A percentile compares a stretch with the other conserved stretches of the same genome.
Evolutionary conservation across 352 stramenopile genomes (phyloP).

Genomic region (Phytophthora sojae): DNA sequence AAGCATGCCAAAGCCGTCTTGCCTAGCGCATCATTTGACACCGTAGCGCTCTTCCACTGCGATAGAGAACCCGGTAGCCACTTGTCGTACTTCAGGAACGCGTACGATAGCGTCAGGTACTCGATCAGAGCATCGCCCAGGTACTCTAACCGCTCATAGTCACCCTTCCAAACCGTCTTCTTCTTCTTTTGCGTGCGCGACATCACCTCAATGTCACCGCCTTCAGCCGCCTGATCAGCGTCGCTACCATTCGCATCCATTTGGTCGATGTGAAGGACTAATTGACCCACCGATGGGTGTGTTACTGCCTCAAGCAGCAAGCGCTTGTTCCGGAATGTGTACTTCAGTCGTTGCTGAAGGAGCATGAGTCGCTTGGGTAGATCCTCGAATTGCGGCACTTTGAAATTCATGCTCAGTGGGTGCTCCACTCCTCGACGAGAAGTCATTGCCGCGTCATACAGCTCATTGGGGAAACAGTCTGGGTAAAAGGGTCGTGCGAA

Average conservation of each 20-base stretch:
- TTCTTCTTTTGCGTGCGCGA: slow-evolving; percentile 47
- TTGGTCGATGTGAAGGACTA: slow-evolving; percentile 59
- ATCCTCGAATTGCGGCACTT: slow-evolving; percentile 64
- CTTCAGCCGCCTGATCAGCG: slow-evolving; percentile 7
- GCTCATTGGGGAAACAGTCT: slow-evolving; percentile 71
- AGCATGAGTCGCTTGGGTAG: slow-evolving; percentile 57
- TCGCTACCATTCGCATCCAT: slow-evolving; percentile 28
- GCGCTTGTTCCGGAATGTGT: slow-evolving; percentile 83
- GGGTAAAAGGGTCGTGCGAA: slow-evolving; percentile 70
- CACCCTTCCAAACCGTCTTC: slow-evolving; percentile 68
- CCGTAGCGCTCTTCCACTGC: slow-evolving; percentile 87
- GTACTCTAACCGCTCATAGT: slow-evolving; percentile 92
- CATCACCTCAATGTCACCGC: slow-evolving; percentile 28
- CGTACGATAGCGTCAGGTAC: slow-evolving; percentile 89
- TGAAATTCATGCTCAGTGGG: slow-evolving; percentile 58
- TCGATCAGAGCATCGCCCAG: slow-evolving; percentile 91
- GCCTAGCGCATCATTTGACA: slow-evolving; percentile 86
- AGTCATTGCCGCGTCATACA: slow-evolving; percentile 50
- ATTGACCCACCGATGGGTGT: slow-evolving; percentile 74
- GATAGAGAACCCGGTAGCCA: slow-evolving; percentile 84
- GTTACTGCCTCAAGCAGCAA: slow-evolving; percentile 82
- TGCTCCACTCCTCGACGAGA: slow-evolving; percentile 26
- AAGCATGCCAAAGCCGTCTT: slow-evolving; percentile 86
- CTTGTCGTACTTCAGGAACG: slow-evolving; percentile 68
- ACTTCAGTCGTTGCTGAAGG: slow-evolving; percentile 83